Conservation (phyloP, 2,329 filamentous ascomycete species). For the Allantophomopsis cytisporea region DNA sequence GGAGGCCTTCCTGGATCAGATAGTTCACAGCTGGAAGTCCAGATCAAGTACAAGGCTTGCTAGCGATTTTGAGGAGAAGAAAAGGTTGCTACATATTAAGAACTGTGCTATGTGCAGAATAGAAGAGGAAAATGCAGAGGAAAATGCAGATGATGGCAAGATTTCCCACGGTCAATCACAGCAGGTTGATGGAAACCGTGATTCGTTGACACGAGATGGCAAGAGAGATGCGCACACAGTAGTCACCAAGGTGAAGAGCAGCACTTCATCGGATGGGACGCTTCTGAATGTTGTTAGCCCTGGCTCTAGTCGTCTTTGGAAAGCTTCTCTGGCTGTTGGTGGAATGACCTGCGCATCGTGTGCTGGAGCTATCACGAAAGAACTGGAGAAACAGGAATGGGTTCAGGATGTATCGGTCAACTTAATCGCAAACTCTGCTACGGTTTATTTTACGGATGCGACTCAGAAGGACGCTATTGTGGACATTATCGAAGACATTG, state of each 20-base stretch:
- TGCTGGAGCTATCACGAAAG: conserved; percentile 27
- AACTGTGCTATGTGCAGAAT: neutral
- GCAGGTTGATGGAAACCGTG: neutral
- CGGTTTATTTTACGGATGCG: conserved; percentile 10
- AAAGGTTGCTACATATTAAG: neutral
- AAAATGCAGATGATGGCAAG: neutral
- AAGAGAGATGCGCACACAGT: conserved; percentile 1
- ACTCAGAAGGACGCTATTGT: conserved; percentile 4
- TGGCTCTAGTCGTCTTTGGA: neutral
- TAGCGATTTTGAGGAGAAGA: conserved; percentile 6
- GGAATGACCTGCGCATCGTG: conserved; percentile 40
- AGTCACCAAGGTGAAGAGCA: neutral
- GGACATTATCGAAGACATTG: conserved; percentile 2
- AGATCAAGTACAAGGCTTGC: neutral
- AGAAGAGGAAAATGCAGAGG: neutral
- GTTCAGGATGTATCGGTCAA: conserved; percentile 30
- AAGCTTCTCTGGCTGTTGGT: conserved; percentile 28
- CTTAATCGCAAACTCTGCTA: conserved; percentile 31
- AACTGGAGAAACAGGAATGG: conserved; percentile 25
- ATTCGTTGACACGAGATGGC: neutral
- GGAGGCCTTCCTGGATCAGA: conserved; percentile 13
- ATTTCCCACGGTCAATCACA: neutral
- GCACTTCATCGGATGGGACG: too few relatives aligned
- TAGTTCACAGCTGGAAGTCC: conserved; percentile 10
- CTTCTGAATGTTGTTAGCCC: too few relatives aligned